Evolutionary conservation across 306 rosid species (phyloP).

Genomic region (Corylus heterophylla): DNA sequence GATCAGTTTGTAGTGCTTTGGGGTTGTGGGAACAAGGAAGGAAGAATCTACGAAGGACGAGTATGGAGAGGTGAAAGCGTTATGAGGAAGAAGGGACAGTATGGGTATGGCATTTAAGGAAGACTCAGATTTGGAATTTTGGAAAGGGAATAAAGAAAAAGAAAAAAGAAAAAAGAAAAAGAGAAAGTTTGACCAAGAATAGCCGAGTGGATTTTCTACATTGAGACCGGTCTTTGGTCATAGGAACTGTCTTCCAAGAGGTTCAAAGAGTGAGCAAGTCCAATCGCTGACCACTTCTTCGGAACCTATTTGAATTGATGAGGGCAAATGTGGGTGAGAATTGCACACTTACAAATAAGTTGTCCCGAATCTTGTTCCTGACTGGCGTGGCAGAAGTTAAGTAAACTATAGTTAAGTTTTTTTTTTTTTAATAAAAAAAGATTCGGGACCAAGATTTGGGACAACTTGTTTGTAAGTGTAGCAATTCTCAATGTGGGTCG

Average conservation of each 20-base stretch:
- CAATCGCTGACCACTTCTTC: constrained; percentile 57
- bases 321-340: neutral
- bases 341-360: too few species aligned
- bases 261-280: constrained; percentile 27
- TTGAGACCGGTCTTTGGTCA: constrained; percentile 75
- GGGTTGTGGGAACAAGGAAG: neutral
- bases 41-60: neutral
- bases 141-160: constrained; percentile 22
- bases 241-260: constrained; percentile 18
- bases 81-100: constrained; percentile 20
- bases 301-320: too few species aligned
- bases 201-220: constrained; percentile 34
- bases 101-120: constrained; percentile 30
- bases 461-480: too few species aligned
- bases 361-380: too few species aligned
- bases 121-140: constrained; percentile 16
- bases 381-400: too few species aligned
- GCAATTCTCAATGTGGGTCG: neutral
- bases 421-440: too few species aligned
- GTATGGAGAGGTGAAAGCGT: neutral
- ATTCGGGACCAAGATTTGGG: too few species aligned
- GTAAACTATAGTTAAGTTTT: too few species aligned
- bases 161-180: neutral
- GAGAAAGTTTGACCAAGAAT: constrained; percentile 49
- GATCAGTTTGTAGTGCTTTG: neutral